These are phyloP conservation scores for Phycomyces blakesleeanus DNA, from an alignment of 192 early-diverging fungal species.

Conservation along the genomic window DNA sequence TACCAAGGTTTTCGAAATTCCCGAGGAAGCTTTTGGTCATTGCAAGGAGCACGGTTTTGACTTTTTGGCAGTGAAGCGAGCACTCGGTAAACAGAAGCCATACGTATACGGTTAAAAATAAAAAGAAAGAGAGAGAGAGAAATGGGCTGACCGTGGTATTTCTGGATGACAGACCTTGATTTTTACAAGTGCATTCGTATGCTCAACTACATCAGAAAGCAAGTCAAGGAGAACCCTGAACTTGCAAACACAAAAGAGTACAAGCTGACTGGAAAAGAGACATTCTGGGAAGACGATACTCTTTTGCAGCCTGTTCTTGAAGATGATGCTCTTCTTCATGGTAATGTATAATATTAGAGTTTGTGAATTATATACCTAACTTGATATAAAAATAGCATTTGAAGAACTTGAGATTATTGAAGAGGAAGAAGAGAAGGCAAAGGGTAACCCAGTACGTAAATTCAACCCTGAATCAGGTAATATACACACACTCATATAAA, in stretches of 20 bases:
- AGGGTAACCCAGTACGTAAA: neutral
- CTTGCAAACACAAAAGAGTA: slow-evolving; percentile 29
- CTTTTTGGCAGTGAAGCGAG: slow-evolving; percentile 47
- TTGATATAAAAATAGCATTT: slow-evolving; percentile 37
- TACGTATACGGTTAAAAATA: neutral
- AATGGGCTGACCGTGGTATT: neutral
- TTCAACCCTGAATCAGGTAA: slow-evolving; percentile 12
- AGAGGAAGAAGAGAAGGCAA: slow-evolving; percentile 30
- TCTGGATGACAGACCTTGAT: slow-evolving; percentile 53
- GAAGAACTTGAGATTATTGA: slow-evolving; percentile 69
- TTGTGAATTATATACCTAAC: neutral
- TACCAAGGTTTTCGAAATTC: slow-evolving; percentile 42
- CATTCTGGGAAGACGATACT: slow-evolving; percentile 61
- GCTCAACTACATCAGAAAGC: slow-evolving; percentile 67
- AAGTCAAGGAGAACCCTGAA: slow-evolving; percentile 18
- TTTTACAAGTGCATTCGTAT: slow-evolving; percentile 83
- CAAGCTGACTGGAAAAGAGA: slow-evolving; percentile 44
- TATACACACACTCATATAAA: neutral
- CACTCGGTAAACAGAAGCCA: slow-evolving; percentile 27
- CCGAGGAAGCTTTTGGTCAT: slow-evolving; percentile 60
- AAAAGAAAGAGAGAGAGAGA: too few species aligned
- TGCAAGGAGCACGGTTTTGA: slow-evolving; percentile 65
- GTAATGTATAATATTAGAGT: slow-evolving; percentile 14
- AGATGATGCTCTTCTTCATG: slow-evolving; percentile 66
- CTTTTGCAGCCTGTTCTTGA: slow-evolving; percentile 64